phyloP scores from a whole-genome alignment of 371 early-diverging fungal genomes.

The Mucor piriformis region DNA sequence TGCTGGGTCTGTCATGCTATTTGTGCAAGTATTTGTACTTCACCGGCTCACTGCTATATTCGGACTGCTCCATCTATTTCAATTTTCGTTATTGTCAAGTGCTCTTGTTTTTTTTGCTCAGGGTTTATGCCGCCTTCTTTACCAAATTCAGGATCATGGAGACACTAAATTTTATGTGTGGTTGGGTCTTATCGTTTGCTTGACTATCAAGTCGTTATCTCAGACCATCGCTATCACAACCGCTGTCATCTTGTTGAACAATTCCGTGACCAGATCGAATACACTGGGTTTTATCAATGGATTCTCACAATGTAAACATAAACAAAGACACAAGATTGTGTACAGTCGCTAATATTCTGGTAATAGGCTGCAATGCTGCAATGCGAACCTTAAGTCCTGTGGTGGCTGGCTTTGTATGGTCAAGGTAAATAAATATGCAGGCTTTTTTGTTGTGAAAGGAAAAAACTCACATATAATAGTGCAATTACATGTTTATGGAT shows the following conservation, averaged over 20 bases:
- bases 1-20: conserved; percentile 53
- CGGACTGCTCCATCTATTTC: conserved; percentile 56
- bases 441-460: not conserved
- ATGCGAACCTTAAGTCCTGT: conserved; percentile 47
- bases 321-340: no score
- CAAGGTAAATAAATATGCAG: conserved; percentile 19
- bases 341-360: no score
- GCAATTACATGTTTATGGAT: conserved; percentile 12
- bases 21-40: conserved; percentile 62
- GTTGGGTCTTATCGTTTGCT: conserved; percentile 32
- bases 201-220: conserved; percentile 38
- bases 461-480: not conserved
- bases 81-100: conserved; percentile 36
- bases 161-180: conserved; percentile 50
- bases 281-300: conserved; percentile 44
- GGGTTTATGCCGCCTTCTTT: conserved; percentile 35
- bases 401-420: conserved; percentile 46
- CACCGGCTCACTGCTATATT: conserved; percentile 50
- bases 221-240: conserved; percentile 35
- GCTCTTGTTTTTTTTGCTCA: conserved; percentile 46
- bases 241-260: conserved; percentile 35
- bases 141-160: conserved; percentile 29
- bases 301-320: conserved; percentile 44
- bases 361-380: conserved; percentile 44
- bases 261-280: conserved; percentile 29